phyloP scores from a whole-genome alignment of 2,329 filamentous ascomycete species.

The Aspergillus sp. region DNA sequence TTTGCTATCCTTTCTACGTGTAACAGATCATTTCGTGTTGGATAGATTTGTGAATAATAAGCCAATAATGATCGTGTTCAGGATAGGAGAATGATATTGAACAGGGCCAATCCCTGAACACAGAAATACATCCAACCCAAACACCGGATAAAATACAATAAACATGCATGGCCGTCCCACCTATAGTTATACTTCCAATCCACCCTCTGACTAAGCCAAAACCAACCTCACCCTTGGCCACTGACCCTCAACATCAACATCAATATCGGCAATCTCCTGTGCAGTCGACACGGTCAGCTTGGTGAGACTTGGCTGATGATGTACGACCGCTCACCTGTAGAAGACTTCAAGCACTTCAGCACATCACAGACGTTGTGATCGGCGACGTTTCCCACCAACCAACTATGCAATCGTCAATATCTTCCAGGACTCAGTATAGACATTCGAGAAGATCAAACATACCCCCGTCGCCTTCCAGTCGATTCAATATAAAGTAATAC shows the following conservation, averaged over 20 bases:
- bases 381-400: slow-evolving; percentile 9
- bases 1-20: no score
- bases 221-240: background rate
- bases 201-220: background rate
- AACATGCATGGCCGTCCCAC: background rate
- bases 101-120: no score
- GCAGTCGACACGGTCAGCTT: background rate
- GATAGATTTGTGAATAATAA: background rate
- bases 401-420: background rate
- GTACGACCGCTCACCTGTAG: background rate
- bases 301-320: background rate
- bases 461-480: slow-evolving; percentile 19
- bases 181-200: background rate
- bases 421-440: background rate
- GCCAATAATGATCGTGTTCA: background rate
- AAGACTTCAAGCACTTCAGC: background rate
- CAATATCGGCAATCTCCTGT: background rate
- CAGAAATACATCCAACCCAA: background rate
- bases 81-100: background rate
- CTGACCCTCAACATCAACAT: no score
- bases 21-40: no score
- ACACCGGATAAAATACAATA: background rate
- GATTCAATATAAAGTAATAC: slow-evolving; percentile 8
- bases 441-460: background rate
- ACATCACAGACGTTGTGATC: background rate